These are phyloP conservation scores for Globisporangium barbulae DNA, from an alignment of 352 stramenopile genomes.

Conservation along the genomic window DNA sequence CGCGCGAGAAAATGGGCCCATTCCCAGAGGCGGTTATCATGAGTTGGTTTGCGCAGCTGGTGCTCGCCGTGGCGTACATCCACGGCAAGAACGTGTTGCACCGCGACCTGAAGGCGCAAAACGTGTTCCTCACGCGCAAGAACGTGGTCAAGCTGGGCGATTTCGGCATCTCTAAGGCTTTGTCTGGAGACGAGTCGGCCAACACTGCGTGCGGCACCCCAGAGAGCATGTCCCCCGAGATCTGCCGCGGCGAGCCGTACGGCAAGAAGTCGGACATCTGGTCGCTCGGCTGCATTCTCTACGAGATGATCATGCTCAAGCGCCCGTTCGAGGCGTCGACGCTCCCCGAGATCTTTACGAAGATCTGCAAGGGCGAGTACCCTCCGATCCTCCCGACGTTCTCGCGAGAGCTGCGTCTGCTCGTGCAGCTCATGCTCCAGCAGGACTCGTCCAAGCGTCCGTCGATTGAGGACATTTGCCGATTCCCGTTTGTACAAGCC, in stretches of 20 bases:
- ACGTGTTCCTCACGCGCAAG: constrained; percentile 85
- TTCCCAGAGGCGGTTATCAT: constrained; percentile 85
- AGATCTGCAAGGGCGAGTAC: constrained; percentile 88
- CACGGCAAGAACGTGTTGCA: constrained; percentile 89
- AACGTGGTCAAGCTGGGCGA: constrained; percentile 88
- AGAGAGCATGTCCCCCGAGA: constrained; percentile 88
- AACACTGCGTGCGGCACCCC: constrained; percentile 84
- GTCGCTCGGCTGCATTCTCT: constrained; percentile 87
- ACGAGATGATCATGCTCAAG: constrained; percentile 89
- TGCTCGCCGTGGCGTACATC: constrained; percentile 84
- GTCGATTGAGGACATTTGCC: constrained; percentile 88
- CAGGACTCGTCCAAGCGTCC: constrained; percentile 82
- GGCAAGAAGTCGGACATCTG: constrained; percentile 90
- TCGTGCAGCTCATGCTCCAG: constrained; percentile 87
- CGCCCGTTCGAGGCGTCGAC: constrained; percentile 82
- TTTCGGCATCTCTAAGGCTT: constrained; percentile 87
- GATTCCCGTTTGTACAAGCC: constrained; percentile 82
- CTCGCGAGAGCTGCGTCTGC: constrained; percentile 74
- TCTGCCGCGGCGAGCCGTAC: constrained; percentile 84
- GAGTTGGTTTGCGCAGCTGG: constrained; percentile 85
- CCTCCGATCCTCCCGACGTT: constrained; percentile 73
- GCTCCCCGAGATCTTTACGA: constrained; percentile 82
- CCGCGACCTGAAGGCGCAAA: constrained; percentile 85
- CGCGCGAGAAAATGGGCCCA: constrained; percentile 74
- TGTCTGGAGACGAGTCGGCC: constrained; percentile 74